These are phyloP conservation scores for Diddensiella caesifluorescens DNA, from an alignment of 805 yeast genomes.

Conservation along the genomic window DNA sequence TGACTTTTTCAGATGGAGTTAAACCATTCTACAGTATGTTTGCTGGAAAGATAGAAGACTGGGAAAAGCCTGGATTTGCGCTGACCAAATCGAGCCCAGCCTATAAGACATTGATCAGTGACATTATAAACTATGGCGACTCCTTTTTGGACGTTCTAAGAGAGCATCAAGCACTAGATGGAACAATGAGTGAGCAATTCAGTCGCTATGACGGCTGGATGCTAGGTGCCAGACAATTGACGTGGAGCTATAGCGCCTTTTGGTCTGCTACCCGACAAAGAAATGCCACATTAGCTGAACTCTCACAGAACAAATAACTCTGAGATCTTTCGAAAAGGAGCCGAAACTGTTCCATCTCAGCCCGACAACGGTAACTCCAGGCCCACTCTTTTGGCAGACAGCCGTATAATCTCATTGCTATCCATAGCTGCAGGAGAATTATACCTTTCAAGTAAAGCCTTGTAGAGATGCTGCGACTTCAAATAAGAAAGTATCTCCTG, in stretches of 20 bases:
- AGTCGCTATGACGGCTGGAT: constrained; percentile 73
- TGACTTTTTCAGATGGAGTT: constrained; percentile 12
- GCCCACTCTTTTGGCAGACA: constrained; percentile 88
- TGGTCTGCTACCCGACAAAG: constrained; percentile 46
- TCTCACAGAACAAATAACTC: not conserved
- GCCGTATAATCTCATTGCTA: constrained; percentile 70
- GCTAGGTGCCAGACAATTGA: constrained; percentile 82
- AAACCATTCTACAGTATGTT: constrained; percentile 19
- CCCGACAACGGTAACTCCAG: constrained; percentile 45
- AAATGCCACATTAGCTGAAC: constrained; percentile 10
- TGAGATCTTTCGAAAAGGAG: constrained; percentile 2
- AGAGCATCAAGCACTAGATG: constrained; percentile 50
- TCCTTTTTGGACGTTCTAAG: constrained; percentile 43
- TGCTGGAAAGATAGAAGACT: constrained; percentile 20
- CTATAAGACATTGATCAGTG: constrained; percentile 16
- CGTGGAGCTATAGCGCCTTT: constrained; percentile 86
- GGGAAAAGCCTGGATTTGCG: constrained; percentile 9
- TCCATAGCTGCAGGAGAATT: constrained; percentile 77
- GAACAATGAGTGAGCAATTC: constrained; percentile 85
- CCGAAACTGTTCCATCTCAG: not conserved
- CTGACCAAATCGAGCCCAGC: constrained; percentile 10
- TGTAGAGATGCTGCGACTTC: constrained; percentile 68
- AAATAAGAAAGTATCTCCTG: constrained; percentile 59
- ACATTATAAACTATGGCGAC: constrained; percentile 39
- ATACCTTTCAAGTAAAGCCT: constrained; percentile 74